phyloP scores from a whole-genome alignment of 768 basidiomycete genomes.

The Steccherinum ochraceum region DNA sequence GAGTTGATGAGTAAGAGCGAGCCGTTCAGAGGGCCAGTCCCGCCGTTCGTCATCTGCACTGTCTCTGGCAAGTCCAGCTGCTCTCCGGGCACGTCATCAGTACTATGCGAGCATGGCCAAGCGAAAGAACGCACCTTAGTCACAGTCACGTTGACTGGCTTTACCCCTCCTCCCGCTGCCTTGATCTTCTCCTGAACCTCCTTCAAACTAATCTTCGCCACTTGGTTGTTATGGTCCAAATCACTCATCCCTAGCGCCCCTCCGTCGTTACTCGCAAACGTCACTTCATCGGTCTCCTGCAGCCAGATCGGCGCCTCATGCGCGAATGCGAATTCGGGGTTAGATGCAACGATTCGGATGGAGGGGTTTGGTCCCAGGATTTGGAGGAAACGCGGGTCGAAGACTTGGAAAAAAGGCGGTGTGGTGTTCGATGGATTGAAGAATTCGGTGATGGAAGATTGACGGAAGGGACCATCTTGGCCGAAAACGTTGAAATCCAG shows the following conservation, averaged over 20 bases:
- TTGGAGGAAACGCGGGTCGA: constrained; percentile 46
- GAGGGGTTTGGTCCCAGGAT: constrained; percentile 54
- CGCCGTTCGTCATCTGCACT: constrained; percentile 68
- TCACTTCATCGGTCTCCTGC: constrained; percentile 62
- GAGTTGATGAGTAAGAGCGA: constrained; percentile 58
- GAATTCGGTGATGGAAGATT: constrained; percentile 25
- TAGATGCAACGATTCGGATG: constrained; percentile 53
- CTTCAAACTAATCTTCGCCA: constrained; percentile 55
- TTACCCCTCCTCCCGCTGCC: constrained; percentile 19
- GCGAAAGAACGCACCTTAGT: constrained; percentile 26
- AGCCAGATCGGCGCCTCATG: constrained; percentile 75
- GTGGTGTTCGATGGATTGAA: constrained; percentile 57
- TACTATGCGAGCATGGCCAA: too few species aligned
- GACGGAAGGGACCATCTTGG: constrained; percentile 31
- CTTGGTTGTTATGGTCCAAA: constrained; percentile 54
- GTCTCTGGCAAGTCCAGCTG: constrained; percentile 53
- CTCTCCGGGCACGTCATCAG: neutral
- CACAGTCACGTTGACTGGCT: constrained; percentile 43
- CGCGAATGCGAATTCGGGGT: constrained; percentile 61
- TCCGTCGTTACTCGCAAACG: constrained; percentile 68
- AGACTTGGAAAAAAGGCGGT: constrained; percentile 57
- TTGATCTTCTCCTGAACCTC: constrained; percentile 44
- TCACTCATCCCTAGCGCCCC: constrained; percentile 59
- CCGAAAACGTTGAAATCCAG: constrained; percentile 47
- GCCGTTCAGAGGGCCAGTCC: constrained; percentile 55